Percentiles rank a stretch among this genome's conserved stretches.
These are phyloP conservation scores for Vanilla planifolia DNA, from an alignment of 106 monocot genomes.

Conservation along the genomic window DNA sequence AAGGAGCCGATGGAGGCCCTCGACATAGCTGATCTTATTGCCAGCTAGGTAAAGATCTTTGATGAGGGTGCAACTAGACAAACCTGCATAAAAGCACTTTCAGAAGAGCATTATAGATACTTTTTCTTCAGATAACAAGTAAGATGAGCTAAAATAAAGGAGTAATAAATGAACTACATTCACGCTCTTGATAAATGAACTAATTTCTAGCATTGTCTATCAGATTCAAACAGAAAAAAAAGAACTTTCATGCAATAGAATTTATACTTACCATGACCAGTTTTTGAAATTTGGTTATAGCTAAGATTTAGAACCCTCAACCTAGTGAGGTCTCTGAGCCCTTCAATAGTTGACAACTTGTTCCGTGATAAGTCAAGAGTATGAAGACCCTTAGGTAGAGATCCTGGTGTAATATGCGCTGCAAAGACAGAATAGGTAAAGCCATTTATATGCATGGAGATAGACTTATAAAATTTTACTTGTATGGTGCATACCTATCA, in stretches of 20 bases:
- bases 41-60: slow-evolving; percentile 79
- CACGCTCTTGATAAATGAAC: too few species aligned
- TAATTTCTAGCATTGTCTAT: too few species aligned
- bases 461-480: not conserved
- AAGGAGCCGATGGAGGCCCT: slow-evolving; percentile 82
- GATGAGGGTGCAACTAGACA: slow-evolving; percentile 12
- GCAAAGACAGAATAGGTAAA: slow-evolving; percentile 5
- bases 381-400: slow-evolving; percentile 73
- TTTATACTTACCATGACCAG: slow-evolving; percentile 67
- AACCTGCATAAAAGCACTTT: not conserved
- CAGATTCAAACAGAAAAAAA: not conserved
- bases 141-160: not conserved
- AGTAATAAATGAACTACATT: not conserved
- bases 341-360: slow-evolving; percentile 73
- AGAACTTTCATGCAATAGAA: not conserved
- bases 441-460: not conserved
- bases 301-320: slow-evolving; percentile 82
- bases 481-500: slow-evolving; percentile 55
- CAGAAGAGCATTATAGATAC: not conserved
- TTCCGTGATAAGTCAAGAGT: slow-evolving; percentile 80
- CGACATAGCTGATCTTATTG: slow-evolving; percentile 89
- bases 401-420: slow-evolving; percentile 66
- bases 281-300: slow-evolving; percentile 78
- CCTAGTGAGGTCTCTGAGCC: slow-evolving; percentile 71
- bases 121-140: not conserved